Base-by-base conservation (phyloP, 106 monocot genomes). In the Cymbidium sinense region DNA sequence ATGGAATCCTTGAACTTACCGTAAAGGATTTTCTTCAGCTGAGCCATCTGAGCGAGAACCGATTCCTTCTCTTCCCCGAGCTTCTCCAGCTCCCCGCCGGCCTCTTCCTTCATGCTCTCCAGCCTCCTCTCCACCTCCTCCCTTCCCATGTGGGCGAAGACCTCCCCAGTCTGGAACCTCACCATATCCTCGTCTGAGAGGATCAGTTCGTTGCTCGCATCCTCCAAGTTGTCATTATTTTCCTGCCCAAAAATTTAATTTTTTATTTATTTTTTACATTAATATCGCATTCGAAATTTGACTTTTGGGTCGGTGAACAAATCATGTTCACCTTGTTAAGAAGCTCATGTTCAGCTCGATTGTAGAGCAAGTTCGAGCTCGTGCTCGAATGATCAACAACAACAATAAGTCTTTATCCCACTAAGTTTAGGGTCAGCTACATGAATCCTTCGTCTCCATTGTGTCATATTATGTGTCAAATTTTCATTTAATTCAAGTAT, bases 1-100 rank as follows among this genome's bases (percentile, higher is more conserved):
- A 92, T 92, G 35, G 92, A 88, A 25, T 92, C 89, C 81, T 87
- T 89, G 77, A 92, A 92, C 79, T 92, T 92, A 7, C 89, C 92
- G 77, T 92, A 92, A 70, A 92, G 73, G 17, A 89, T 82, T 81
- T 83, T 92, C 87, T 92, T 92, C 17, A 92, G 87, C 50, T 85
- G 87, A 37, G 87, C 81, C 92, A 92, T 92, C 69, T 92, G 92
- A 0, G 92, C 74, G 23, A 92, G 75, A 18, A 92, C 36, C 8
- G 83, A 77, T 79, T 83, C 87, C 87, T 89, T 92, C 78, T 92
- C 92, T 62, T 89, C 89, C 76, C 83, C 82, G 29, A 92, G 79
- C 77, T 72, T 87, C 79, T 82, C 83, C 8, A 92, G 61, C 2
- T 87, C 82, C 73, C 81, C 83, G 77, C 64, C 65, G 5, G 92